phyloP scores from a whole-genome alignment of 345 rosid species.

The Syzygium jambos region DNA sequence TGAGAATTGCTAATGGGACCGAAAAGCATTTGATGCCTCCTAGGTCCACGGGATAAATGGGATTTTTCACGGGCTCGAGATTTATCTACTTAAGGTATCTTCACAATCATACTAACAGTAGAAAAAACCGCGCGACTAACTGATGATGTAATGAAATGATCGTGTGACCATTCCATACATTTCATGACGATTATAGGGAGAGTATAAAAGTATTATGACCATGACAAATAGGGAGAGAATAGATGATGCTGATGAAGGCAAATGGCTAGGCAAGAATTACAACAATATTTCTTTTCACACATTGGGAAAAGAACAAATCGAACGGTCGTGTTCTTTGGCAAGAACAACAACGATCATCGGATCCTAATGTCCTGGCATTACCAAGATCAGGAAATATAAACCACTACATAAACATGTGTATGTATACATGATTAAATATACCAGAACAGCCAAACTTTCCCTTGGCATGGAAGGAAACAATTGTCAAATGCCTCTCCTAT shows the following conservation, averaged over 20 bases:
- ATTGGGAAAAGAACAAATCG: background rate
- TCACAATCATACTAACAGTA: background rate
- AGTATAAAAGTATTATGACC: background rate
- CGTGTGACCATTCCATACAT: background rate
- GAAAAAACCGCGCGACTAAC: background rate
- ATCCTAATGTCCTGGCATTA: background rate
- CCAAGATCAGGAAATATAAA: background rate
- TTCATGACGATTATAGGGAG: background rate
- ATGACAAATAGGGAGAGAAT: background rate
- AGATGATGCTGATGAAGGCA: background rate
- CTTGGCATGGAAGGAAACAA: background rate
- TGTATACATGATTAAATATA: background rate
- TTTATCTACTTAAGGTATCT: background rate
- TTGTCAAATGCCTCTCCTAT: background rate
- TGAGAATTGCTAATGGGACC: background rate
- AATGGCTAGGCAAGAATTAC: background rate
- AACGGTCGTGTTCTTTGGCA: background rate
- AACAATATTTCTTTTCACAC: background rate
- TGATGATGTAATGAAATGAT: background rate
- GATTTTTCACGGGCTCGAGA: background rate
- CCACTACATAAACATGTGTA: background rate
- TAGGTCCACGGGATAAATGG: background rate
- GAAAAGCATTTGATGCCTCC: background rate
- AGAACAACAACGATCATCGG: background rate
- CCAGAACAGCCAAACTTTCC: background rate